Base-by-base conservation (phyloP, 2,329 filamentous ascomycete genomes). In the Botryotinia calthae region DNA sequence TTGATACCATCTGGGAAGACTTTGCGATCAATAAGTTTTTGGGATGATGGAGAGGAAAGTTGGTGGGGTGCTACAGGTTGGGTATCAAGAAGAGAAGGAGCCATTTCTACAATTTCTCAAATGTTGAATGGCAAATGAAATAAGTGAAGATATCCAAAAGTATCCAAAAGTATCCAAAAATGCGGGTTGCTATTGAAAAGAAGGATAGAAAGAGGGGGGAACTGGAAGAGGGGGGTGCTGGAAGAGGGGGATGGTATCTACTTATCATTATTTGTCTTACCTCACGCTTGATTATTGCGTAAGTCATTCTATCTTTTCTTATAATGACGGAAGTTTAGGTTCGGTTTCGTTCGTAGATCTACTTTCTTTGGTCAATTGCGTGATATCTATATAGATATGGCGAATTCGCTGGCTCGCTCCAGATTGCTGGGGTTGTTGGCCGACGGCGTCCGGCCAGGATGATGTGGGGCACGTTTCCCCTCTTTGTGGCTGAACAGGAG, bases 1-100 rank as follows among this genome's bases (percentile, higher is more conserved):
- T 81, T 81, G 73, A 81, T 81, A 1, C 79, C 79, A 64, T 81
- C 80, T 4, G 79, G 80, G 73, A 81, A 81, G 46, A 80, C 77
- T 69, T 80, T 79, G 37, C 70, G 78, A 70, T 81, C 75, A 18
- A 76, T 72, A 20, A 46, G 1, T 48, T 73, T 76, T 44, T 75
- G 74, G 31, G 69, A 64, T 48, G 69, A 64, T 56, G 76, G 74
- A 62, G 68, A 74, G 34, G 66, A 73, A 22, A 77, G 65, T 58
- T 73, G 70, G 61, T 76, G 75, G 58, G 75, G 76, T 67, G 76
- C 74, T 51, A 31, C 59, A 28, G 76, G 72, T 34, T 72, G 76
- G 12, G 73, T 74, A 56, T 77, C 75, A 54, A 76, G 74, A 46
- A 77, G 51, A 58, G 76, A 77, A 48, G 76, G 76, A 20, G 76